Base-by-base conservation (phyloP, 2,329 filamentous ascomycete genomes). In the Aspergillus glaucus region DNA sequence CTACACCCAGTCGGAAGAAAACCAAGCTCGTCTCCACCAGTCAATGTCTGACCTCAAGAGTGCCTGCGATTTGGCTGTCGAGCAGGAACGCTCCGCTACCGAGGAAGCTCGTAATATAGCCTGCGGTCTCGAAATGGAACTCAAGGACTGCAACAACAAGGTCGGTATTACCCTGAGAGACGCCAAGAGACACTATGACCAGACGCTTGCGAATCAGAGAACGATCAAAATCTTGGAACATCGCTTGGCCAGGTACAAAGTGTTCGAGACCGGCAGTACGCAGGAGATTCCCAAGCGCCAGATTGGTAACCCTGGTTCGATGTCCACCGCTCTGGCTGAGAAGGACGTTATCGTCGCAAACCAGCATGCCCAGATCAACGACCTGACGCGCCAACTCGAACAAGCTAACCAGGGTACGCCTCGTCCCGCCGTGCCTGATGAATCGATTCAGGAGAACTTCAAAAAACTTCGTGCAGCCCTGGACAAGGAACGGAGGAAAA, bases 221-320 rank as follows among this genome's bases (percentile, higher is more conserved):
- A 49, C 48, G 7, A 52, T 48, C n/a, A 15, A 45, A 6, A 32
- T 49, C 14, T 50, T 59, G 7, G 49, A 59, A 34, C 34, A 34
- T n/a, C 55, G 53, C 6, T 45, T 57, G 37, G 37, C 47, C 2
- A 47, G 40, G 22, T 51, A 37, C 39, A 49, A 50, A 34, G 15
- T 15, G 4, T 24, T 15, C 43, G 41, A 26, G 24, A 37, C 8
- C 7, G 37, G 34, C 9, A 14, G 39, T 17, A n/a, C 42, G 2
- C 51, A 60, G 41, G 46, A 44, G 19, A 51, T 55, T 19, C 48
- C 53, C 24, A 55, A 55, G 40, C 49, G 50, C 4, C 51, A 49
- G 4, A 49, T 50, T 3, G 42, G 46, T 15, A 45, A 55, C 12
- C 19, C 46, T 24, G 50, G 48, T 3, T 56, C 52, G 5, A 50